A percentile compares a stretch with the other conserved stretches of the same genome.
phyloP scores from a whole-genome alignment of 495 filamentous ascomycete genomes.

The Xylaria venustula region DNA sequence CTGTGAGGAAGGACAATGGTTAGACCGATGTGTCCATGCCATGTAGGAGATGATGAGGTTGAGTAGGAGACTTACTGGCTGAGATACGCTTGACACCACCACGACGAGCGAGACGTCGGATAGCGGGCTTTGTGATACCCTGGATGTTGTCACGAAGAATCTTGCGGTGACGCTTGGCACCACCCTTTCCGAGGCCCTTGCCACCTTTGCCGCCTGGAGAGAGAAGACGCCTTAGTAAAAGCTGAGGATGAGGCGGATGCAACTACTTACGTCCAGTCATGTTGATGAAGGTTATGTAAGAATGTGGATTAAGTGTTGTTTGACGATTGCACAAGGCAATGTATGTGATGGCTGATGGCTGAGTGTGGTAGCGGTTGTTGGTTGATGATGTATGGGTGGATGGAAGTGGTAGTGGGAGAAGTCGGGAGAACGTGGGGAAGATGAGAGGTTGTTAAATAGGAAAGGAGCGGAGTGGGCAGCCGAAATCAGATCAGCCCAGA shows the following conservation, averaged over 20 bases:
- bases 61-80: slow-evolving; percentile 61
- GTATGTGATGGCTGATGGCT: slow-evolving; percentile 18
- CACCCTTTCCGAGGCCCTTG: slow-evolving; percentile 87
- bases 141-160: slow-evolving; percentile 99
- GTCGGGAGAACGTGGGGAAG: slow-evolving; percentile 48
- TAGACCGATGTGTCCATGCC: slow-evolving; percentile 20
- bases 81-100: slow-evolving; percentile 99
- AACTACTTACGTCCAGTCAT: slow-evolving; percentile 95
- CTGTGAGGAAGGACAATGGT: slow-evolving; percentile 41
- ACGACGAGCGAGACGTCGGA: slow-evolving; percentile 99
- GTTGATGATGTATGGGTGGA: slow-evolving; percentile 28
- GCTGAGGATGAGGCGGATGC: neutral
- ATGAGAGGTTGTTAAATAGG: slow-evolving; percentile 41
- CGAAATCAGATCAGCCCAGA: slow-evolving; percentile 43
- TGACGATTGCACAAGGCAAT: slow-evolving; percentile 33
- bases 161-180: slow-evolving; percentile 96
- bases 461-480: slow-evolving; percentile 27
- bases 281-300: slow-evolving; percentile 37
- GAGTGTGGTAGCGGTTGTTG: too few species aligned
- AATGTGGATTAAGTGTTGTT: slow-evolving; percentile 29
- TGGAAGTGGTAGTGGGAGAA: slow-evolving; percentile 24
- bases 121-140: slow-evolving; percentile 99
- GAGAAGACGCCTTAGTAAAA: slow-evolving; percentile 23
- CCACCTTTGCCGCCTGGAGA: slow-evolving; percentile 84
- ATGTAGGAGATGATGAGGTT: neutral